Evolutionary conservation across 805 yeast genomes (phyloP).

Genomic region (Kuraishia cidri): DNA sequence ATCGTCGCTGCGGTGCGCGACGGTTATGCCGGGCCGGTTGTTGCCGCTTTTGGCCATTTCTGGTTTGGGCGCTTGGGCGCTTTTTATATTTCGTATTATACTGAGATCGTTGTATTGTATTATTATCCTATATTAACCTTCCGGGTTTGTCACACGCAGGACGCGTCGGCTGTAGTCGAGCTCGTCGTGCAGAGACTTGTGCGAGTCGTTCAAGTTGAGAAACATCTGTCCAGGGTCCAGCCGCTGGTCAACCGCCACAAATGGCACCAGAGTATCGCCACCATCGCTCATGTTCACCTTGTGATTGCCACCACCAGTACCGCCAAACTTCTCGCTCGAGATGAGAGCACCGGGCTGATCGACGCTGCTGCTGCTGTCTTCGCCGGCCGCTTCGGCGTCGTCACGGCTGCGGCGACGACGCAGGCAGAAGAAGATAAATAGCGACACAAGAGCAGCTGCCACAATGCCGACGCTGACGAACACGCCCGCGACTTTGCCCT

Average conservation of each 20-base stretch:
- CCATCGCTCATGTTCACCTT: constrained; percentile 3
- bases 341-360: background rate
- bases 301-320: too few species aligned
- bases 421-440: constrained; percentile 31
- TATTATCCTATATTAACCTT: too few species aligned
- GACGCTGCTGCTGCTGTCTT: background rate
- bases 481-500: constrained; percentile 81
- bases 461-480: constrained; percentile 74
- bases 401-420: constrained; percentile 3
- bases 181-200: constrained; percentile 42
- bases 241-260: constrained; percentile 42
- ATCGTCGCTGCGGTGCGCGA: too few species aligned
- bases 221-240: constrained; percentile 49
- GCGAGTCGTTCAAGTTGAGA: constrained; percentile 33
- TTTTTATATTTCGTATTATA: too few species aligned
- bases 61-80: too few species aligned
- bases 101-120: too few species aligned
- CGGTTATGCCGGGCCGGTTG: too few species aligned
- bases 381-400: constrained; percentile 2
- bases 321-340: background rate
- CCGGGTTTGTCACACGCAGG: constrained; percentile 40
- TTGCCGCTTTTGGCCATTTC: too few species aligned
- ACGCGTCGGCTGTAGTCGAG: constrained; percentile 50
- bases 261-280: constrained; percentile 11
- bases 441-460: constrained; percentile 30